Evolutionary conservation across 306 rosid genomes (phyloP).

Genomic region (Trifolium dubium): DNA sequence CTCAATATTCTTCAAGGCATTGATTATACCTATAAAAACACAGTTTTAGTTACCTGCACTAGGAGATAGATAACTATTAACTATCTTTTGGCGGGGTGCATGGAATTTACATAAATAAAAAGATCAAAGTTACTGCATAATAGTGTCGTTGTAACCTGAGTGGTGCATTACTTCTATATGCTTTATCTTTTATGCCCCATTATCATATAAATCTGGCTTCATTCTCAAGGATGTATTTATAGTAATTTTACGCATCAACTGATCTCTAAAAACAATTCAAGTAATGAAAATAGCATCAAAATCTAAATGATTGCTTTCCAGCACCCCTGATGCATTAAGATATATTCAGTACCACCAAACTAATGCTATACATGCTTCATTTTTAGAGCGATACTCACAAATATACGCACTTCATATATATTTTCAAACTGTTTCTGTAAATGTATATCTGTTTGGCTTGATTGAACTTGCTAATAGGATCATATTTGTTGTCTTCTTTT

Average conservation of each 20-base stretch:
- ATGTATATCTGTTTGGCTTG: constrained; percentile 13
- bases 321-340: constrained; percentile 22
- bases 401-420: not conserved
- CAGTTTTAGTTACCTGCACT: constrained; percentile 33
- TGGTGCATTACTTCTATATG: not conserved
- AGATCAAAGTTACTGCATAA: constrained; percentile 1
- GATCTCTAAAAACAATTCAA: constrained; percentile 4
- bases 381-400: constrained; percentile 1
- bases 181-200: constrained; percentile 25
- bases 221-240: constrained; percentile 18
- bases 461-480: constrained; percentile 27
- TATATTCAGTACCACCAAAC: constrained; percentile 16
- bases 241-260: constrained; percentile 1
- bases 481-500: not conserved
- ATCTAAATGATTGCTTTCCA: constrained; percentile 31
- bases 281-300: constrained; percentile 24
- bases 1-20: constrained; percentile 64
- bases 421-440: constrained; percentile 8
- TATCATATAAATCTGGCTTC: not conserved
- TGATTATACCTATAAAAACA: constrained; percentile 66
- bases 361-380: constrained; percentile 28
- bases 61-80: constrained; percentile 4
- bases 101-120: constrained; percentile 11
- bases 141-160: not conserved
- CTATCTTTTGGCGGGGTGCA: not conserved